Base-by-base conservation (phyloP, 2,329 filamentous ascomycete species). In the Exophiala xenobiotica region DNA sequence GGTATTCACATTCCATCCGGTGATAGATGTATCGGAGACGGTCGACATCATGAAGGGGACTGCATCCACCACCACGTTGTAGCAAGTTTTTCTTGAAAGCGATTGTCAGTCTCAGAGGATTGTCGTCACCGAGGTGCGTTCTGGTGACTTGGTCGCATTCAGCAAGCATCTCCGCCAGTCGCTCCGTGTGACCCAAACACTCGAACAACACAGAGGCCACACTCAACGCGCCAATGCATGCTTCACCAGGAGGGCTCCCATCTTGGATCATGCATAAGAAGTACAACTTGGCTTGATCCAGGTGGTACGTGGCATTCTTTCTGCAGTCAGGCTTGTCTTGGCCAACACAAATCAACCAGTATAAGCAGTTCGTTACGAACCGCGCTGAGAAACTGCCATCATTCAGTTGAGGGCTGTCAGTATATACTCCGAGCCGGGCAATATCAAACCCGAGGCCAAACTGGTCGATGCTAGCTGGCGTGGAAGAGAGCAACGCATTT, bases 21-120 rank as follows among this genome's bases (percentile, higher is more conserved):
- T 20, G 9, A 16, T 46, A 19, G 20, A 57, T 41, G 14, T 49
- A 12, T 20, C 33, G 43, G 6, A 57, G 48, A 6, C 35, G 44
- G 7, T 18, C 18, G 11, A 54, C 38, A 16, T 57, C 48, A 33
- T 57, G 46, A 14, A 29, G 20, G 20, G 47, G 43, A 22, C 39
- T 45, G 16, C 24, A 26, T 16, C 31, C 19, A 3, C 35, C 31
- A 16, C 18, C 11, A 22, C 20, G 33, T 9, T 55, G 38, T 19
- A 52, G 55, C 31, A 57, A 49, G 18, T 24, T 52, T 16, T 39
- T 49, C 41, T 42, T 49, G 40, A 57, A 57, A 3, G 40, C 45
- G 11, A 57, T 49, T 18, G 51, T 57, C 40, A 35, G 40, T 12
- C 51, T 46, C 41, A 57, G 24, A n/a, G 55, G 55, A 27, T 49